A percentile compares a stretch with the other conserved stretches of the same genome.
Evolutionary conservation across 108 stramenopile species (phyloP).

Genomic region (Discostella pseudostelligera): DNA sequence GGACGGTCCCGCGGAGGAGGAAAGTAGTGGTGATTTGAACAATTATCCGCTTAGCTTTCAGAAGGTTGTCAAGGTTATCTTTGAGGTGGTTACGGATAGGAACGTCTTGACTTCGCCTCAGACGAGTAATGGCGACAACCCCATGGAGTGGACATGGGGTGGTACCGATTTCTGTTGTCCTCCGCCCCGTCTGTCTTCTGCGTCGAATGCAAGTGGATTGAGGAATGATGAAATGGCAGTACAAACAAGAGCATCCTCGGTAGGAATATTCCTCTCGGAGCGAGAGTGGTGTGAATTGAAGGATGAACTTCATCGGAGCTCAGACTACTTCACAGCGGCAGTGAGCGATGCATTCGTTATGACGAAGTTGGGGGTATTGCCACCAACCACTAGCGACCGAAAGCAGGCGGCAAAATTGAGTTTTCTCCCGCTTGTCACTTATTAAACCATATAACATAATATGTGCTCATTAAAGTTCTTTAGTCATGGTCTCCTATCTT

Average conservation of each 20-base stretch:
- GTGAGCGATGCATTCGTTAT: slow-evolving; percentile 31
- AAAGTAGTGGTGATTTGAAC: background rate
- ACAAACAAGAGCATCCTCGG: slow-evolving; percentile 33
- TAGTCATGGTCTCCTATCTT: no score
- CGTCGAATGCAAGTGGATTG: background rate
- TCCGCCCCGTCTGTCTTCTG: slow-evolving; percentile 17
- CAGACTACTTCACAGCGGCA: slow-evolving; percentile 36
- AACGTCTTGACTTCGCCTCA: background rate
- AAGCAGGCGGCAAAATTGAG: slow-evolving; percentile 22
- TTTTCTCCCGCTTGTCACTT: slow-evolving; percentile 23
- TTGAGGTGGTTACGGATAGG: slow-evolving; percentile 25
- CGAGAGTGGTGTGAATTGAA: slow-evolving; percentile 38
- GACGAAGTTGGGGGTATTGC: slow-evolving; percentile 28
- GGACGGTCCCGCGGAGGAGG: slow-evolving; percentile 2
- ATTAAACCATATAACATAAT: no score
- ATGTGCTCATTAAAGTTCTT: no score
- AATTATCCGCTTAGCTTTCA: slow-evolving; percentile 15
- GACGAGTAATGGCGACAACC: slow-evolving; percentile 10
- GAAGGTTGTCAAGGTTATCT: slow-evolving; percentile 54
- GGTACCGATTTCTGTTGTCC: slow-evolving; percentile 73
- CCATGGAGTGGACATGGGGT: slow-evolving; percentile 64
- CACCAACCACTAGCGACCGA: background rate
- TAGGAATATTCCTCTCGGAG: slow-evolving; percentile 35
- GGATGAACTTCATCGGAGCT: slow-evolving; percentile 16
- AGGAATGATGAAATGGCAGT: background rate